A percentile compares a stretch with the other conserved stretches of the same genome.
Evolutionary conservation across 2,329 filamentous ascomycete genomes (phyloP).

Genomic region (Phyllosticta citribraziliensis): DNA sequence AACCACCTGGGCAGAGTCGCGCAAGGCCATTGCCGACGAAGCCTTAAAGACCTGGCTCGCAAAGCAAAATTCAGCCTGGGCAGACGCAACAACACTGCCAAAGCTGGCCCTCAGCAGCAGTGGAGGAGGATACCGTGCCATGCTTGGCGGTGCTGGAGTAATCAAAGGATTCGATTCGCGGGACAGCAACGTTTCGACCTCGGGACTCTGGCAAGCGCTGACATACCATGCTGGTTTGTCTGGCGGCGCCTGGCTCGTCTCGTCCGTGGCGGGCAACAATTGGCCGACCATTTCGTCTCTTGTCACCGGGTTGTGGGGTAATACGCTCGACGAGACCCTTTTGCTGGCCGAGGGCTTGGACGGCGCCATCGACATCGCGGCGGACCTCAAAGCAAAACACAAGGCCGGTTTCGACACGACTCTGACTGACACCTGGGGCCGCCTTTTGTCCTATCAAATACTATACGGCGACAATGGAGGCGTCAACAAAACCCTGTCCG

Average conservation of each 20-base stretch:
- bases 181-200: conserved; percentile 28
- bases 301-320: conserved; percentile 30
- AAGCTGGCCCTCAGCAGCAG: conserved; percentile 26
- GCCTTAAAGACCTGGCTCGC: conserved; percentile 31
- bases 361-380: conserved; percentile 22
- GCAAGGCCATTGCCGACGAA: conserved; percentile 30
- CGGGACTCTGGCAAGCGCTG: conserved; percentile 36
- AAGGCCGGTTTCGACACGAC: conserved; percentile 30
- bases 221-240: conserved; percentile 39
- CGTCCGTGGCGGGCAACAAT: conserved; percentile 37
- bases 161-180: conserved; percentile 35
- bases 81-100: conserved; percentile 31
- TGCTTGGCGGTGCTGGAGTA: conserved; percentile 31
- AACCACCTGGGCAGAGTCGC: conserved; percentile 27
- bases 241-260: conserved; percentile 39
- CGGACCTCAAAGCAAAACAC: conserved; percentile 27
- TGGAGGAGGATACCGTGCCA: conserved; percentile 34
- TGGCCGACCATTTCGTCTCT: conserved; percentile 36
- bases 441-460: conserved; percentile 32
- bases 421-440: conserved; percentile 33
- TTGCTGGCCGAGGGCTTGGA: conserved; percentile 26
- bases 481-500: conserved; percentile 26
- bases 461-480: conserved; percentile 30
- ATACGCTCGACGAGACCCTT: conserved; percentile 29
- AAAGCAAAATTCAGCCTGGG: conserved; percentile 15